A percentile compares a stretch with the other conserved stretches of the same genome.
Conservation (phyloP, 768 basidiomycete genomes). For the Pleurotus sapidus region DNA sequence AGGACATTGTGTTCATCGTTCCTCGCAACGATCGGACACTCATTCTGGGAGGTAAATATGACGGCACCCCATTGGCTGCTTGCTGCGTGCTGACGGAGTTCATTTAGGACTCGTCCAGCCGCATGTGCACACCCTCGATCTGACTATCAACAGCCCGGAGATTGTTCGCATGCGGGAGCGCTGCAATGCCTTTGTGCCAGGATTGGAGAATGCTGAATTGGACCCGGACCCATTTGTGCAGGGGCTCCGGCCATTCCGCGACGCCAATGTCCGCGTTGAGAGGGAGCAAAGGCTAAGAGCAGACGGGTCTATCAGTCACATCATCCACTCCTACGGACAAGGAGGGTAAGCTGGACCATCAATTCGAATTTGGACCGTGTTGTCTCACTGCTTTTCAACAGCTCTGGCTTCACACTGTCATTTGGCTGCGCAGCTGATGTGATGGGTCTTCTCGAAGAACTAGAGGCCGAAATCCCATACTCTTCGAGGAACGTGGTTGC, state of each 20-base stretch:
- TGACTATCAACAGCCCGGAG: slow-evolving; percentile 23
- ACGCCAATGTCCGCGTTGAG: slow-evolving; percentile 24
- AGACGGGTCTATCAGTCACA: slow-evolving; percentile 14
- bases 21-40: slow-evolving; percentile 33
- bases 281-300: slow-evolving; percentile 16
- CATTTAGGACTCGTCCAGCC: slow-evolving; percentile 22
- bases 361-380: too few species aligned
- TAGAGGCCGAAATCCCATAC: slow-evolving; percentile 9
- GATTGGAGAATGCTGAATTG: slow-evolving; percentile 21
- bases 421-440: slow-evolving; percentile 23
- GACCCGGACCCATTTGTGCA: slow-evolving; percentile 24
- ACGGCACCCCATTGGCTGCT: background rate
- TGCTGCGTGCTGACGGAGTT: background rate
- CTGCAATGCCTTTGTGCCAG: slow-evolving; percentile 24
- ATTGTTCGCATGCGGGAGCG: slow-evolving; percentile 26
- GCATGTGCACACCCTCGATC: slow-evolving; percentile 19
- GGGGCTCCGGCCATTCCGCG: slow-evolving; percentile 25
- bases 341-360: slow-evolving; percentile 15
- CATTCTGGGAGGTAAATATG: slow-evolving; percentile 25
- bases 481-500: background rate
- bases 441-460: slow-evolving; percentile 10
- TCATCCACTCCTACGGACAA: slow-evolving; percentile 24
- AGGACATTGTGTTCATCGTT: slow-evolving; percentile 31
- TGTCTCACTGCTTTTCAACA: background rate
- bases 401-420: slow-evolving; percentile 19